phyloP scores from a whole-genome alignment of 768 basidiomycete genomes.

The Pholiota microspora region DNA sequence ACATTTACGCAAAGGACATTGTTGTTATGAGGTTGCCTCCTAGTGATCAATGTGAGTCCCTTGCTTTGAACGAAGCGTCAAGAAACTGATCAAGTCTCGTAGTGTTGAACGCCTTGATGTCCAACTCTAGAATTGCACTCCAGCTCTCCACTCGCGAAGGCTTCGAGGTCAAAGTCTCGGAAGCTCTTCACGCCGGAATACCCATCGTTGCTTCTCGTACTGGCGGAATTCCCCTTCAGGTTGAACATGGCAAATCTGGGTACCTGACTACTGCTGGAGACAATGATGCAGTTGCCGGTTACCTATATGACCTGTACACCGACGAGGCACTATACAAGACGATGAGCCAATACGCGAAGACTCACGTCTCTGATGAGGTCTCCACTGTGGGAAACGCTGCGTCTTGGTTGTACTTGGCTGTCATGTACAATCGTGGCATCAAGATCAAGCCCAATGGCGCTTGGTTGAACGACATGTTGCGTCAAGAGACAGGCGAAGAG shows the following conservation, averaged over 20 bases:
- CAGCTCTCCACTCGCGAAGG: slow-evolving; percentile 94
- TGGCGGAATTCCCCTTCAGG: slow-evolving; percentile 93
- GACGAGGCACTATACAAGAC: slow-evolving; percentile 63
- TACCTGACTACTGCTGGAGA: slow-evolving; percentile 80
- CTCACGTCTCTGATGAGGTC: slow-evolving; percentile 83
- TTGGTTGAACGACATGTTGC: slow-evolving; percentile 82
- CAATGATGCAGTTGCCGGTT: slow-evolving; percentile 68
- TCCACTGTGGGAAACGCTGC: slow-evolving; percentile 79
- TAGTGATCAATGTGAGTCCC: slow-evolving; percentile 72
- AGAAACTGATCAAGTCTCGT: slow-evolving; percentile 2
- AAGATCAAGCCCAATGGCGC: slow-evolving; percentile 80
- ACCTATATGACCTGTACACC: slow-evolving; percentile 77
- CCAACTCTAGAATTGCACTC: slow-evolving; percentile 84
- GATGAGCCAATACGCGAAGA: slow-evolving; percentile 67
- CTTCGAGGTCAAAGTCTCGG: slow-evolving; percentile 96
- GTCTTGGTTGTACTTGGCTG: slow-evolving; percentile 64
- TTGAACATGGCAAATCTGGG: slow-evolving; percentile 85
- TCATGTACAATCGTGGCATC: slow-evolving; percentile 74
- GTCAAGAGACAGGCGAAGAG: slow-evolving; percentile 71
- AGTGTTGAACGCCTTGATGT: slow-evolving; percentile 88
- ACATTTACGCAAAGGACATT: slow-evolving; percentile 57
- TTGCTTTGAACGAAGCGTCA: slow-evolving; percentile 32
- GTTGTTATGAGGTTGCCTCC: slow-evolving; percentile 79
- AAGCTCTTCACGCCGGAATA: slow-evolving; percentile 88
- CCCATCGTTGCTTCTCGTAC: slow-evolving; percentile 83